phyloP scores from a whole-genome alignment of 768 basidiomycete species.

The Boletellus ananiceps region DNA sequence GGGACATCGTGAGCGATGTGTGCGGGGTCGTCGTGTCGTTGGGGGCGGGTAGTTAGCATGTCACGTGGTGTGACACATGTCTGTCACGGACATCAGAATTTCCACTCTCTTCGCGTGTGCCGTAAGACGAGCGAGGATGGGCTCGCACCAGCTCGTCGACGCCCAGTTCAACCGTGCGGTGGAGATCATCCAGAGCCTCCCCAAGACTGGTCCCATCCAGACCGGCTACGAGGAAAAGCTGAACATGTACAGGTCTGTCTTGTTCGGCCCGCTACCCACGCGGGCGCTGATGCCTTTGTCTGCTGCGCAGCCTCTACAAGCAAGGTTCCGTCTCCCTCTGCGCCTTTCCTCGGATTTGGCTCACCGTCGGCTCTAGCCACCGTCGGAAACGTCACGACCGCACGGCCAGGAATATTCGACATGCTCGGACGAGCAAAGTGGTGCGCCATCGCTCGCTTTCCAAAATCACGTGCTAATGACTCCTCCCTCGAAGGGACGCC shows the following conservation, averaged over 20 bases:
- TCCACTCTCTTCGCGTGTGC: not conserved
- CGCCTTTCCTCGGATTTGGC: not conserved
- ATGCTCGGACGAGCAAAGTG: constrained; percentile 93
- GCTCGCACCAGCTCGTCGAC: constrained; percentile 64
- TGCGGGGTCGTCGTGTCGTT: no score
- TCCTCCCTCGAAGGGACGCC: constrained; percentile 61
- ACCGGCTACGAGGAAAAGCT: constrained; percentile 95
- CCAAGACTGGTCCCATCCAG: constrained; percentile 93
- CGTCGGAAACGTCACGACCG: constrained; percentile 75
- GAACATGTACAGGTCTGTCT: constrained; percentile 78
- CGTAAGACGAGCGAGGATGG: constrained; percentile 37
- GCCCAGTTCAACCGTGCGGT: constrained; percentile 92
- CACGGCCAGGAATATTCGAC: constrained; percentile 85
- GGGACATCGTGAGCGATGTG: constrained; percentile 36
- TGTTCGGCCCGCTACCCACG: not conserved
- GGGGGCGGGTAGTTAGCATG: not conserved
- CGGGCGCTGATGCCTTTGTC: constrained; percentile 7
- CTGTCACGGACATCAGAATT: constrained; percentile 9
- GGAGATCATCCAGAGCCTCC: constrained; percentile 87
- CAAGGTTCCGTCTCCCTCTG: constrained; percentile 55
- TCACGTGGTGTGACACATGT: constrained; percentile 5
- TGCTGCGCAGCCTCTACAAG: constrained; percentile 73
- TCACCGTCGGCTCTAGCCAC: constrained; percentile 54
- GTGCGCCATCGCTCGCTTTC: constrained; percentile 37
- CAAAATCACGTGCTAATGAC: constrained; percentile 21